Evolutionary conservation across 169 alveolate species (phyloP).

Genomic region (Cryptosporidium meleagridis): DNA sequence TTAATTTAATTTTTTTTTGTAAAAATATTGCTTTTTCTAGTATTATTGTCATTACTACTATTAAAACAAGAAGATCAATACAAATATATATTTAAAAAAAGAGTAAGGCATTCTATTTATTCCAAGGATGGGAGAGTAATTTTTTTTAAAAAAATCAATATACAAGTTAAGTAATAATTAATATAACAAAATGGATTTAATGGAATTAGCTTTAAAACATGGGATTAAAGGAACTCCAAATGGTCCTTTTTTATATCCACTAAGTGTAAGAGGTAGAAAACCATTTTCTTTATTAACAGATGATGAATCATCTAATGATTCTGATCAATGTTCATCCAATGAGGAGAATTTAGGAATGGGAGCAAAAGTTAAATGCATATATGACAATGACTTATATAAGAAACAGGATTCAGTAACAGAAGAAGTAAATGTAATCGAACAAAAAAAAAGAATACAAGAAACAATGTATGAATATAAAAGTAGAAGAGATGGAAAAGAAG

Average conservation of each 20-base stretch:
- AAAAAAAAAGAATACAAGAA: constrained; percentile 15
- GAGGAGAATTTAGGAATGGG: constrained; percentile 10
- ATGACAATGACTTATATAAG: constrained; percentile 9
- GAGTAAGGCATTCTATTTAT: too few species aligned
- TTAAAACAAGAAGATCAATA: too few species aligned
- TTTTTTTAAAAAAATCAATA: neutral
- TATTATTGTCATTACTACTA: too few species aligned
- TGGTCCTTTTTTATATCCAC: constrained; percentile 64
- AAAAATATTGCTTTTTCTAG: too few species aligned
- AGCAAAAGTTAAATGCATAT: neutral
- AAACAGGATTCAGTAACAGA: neutral
- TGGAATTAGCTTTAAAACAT: constrained; percentile 52
- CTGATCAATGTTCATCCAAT: neutral
- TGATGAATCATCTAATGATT: constrained; percentile 30
- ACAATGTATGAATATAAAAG: constrained; percentile 29
- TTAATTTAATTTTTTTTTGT: neutral
- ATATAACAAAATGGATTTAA: constrained; percentile 23
- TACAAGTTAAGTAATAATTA: neutral
- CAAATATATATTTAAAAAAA: too few species aligned
- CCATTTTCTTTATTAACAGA: constrained; percentile 56
- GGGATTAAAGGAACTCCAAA: constrained; percentile 22
- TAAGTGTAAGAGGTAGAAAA: constrained; percentile 30
- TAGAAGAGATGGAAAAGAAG: constrained; percentile 12
- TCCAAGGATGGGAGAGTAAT: neutral
- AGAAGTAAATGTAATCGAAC: neutral